Percentiles rank a stretch among this genome's conserved stretches.
These are phyloP conservation scores for Aspergillus sp. DNA, from an alignment of 2,329 filamentous ascomycete genomes.

Conservation along the genomic window DNA sequence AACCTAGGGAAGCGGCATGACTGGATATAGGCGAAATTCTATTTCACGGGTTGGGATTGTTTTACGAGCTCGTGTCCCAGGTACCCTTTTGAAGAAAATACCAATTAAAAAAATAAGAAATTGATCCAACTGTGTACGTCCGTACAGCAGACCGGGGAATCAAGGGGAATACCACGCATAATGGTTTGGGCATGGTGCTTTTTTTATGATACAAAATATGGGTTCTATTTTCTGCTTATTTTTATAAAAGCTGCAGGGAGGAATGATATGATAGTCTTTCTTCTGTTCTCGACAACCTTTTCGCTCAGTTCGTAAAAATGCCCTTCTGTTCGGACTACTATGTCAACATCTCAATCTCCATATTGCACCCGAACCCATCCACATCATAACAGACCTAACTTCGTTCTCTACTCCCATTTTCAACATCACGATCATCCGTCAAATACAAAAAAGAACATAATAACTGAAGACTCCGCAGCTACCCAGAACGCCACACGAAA, in stretches of 20 bases:
- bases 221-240: constrained; percentile 7
- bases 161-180: constrained; percentile 7
- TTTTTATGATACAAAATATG: constrained; percentile 9
- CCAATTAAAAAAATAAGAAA: constrained; percentile 35
- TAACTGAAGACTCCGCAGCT: no score
- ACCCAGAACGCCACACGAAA: not conserved
- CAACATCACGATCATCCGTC: no score
- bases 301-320: no score
- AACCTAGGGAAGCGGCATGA: constrained; percentile 32
- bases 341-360: no score
- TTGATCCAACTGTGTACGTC: constrained; percentile 24
- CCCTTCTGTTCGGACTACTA: no score
- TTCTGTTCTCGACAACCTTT: no score
- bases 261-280: no score
- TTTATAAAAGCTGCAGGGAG: not conserved
- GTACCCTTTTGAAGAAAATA: constrained; percentile 36
- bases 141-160: constrained; percentile 16
- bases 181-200: constrained; percentile 12
- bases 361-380: no score
- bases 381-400: no score
- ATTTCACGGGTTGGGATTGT: constrained; percentile 31
- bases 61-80: constrained; percentile 36
- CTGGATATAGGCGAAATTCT: constrained; percentile 31
- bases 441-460: no score
- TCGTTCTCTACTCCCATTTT: no score